Evolutionary conservation across 1,139 yeast species (phyloP), one percentile per base, ranked within the genome.

Genomic region (Taiozyma onychis): DNA sequence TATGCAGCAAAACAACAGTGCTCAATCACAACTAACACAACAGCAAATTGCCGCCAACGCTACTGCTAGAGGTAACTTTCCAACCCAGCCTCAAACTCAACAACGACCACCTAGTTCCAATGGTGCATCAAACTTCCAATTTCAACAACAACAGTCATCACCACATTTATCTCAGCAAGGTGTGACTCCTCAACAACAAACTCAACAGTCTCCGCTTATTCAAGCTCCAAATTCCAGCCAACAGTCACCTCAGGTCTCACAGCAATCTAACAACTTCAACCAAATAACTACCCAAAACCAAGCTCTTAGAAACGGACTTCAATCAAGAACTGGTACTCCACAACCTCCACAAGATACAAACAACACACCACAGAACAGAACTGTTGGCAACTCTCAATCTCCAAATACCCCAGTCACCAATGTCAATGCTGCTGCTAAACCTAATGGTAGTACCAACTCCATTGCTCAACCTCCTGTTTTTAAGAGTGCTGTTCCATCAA

Each of bases 401-500:
- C 60, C 65, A 44, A 59, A 56, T 44, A 54, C 65, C 1, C 60
- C 63, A 6, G 72, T 72, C 1, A 70, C 75, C 3, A 65, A 67
- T 26, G 75, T 74, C 3, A 69, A 68, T 55, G 77, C 76, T 6
- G 75, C 74, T 16, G 74, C 75, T 49, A 53, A 62, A 55, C 60
- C 71, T 50, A 56, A 57, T 43, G 54, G 59, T 42, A 35, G 28
- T 26, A 47, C 55, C 13, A 58, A 56, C 16, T 47, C 56, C 3
- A 49, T 60, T 18, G 61, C 57, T 24, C 44, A 64, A n/a, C 70
- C 73, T 3, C 82, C 78, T 32, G 74, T 83, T 43, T 81, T 84
- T 52, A 83, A 83, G 59, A 80, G 84, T 10, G 74, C 85, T 28
- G 87, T 83, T 13, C 87, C 93, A 1, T 77, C 87, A 6, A 74